Evolutionary conservation across 2,329 filamentous ascomycete genomes (phyloP).

Genomic region (Aureobasidium sp.): DNA sequence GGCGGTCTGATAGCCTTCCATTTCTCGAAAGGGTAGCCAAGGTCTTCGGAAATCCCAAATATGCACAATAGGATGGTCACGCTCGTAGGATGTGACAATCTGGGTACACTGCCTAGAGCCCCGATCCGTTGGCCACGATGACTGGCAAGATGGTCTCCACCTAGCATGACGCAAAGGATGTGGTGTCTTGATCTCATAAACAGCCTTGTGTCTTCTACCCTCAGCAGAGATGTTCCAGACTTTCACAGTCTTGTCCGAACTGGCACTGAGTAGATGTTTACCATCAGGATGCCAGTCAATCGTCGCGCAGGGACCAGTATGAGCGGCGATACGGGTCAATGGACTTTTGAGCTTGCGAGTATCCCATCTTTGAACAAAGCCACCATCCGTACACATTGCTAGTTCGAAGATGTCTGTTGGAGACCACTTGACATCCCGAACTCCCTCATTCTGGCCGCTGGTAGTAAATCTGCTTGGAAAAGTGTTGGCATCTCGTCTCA

Average conservation of each 20-base stretch:
- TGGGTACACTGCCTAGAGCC: constrained; percentile 54
- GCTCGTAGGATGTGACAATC: constrained; percentile 54
- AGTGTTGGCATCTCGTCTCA: constrained; percentile 42
- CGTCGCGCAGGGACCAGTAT: constrained; percentile 45
- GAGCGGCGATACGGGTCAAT: constrained; percentile 53
- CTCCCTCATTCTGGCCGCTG: constrained; percentile 50
- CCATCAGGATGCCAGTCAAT: constrained; percentile 62
- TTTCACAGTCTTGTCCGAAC: constrained; percentile 53
- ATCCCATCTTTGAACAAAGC: constrained; percentile 57
- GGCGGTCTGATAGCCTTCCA: constrained; percentile 47
- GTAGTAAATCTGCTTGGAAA: constrained; percentile 49
- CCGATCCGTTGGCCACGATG: constrained; percentile 41
- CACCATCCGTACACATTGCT: constrained; percentile 56
- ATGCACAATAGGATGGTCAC: constrained; percentile 52
- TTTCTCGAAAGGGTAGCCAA: constrained; percentile 53
- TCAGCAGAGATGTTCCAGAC: constrained; percentile 56
- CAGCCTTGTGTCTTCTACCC: constrained; percentile 50
- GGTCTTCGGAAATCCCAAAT: constrained; percentile 58
- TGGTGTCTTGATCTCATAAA: constrained; percentile 51
- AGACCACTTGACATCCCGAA: constrained; percentile 58
- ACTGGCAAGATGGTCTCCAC: constrained; percentile 54
- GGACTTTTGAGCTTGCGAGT: constrained; percentile 49
- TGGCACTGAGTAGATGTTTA: constrained; percentile 55
- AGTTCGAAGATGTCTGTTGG: constrained; percentile 55
- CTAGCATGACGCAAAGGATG: constrained; percentile 54